These are phyloP conservation scores for Penicillium paradoxum DNA, from an alignment of 495 filamentous ascomycete genomes.

Conservation along the genomic window DNA sequence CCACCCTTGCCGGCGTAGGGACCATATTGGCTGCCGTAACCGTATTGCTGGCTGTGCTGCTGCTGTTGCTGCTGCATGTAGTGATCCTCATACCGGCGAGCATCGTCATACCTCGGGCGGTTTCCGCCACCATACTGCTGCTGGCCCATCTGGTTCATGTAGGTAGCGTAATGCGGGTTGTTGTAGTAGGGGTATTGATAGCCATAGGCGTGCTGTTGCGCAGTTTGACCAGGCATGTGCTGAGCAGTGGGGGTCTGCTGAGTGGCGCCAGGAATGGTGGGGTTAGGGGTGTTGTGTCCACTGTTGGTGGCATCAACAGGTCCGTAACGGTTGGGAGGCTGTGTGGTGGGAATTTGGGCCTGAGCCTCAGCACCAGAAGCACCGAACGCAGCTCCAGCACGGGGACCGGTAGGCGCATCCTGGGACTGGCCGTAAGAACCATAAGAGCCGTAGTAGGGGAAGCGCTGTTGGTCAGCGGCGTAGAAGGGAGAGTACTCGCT, in stretches of 20 bases:
- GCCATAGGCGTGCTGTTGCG: constrained; percentile 49
- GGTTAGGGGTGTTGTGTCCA: constrained; percentile 85
- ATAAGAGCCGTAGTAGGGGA: constrained; percentile 81
- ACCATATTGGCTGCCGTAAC: constrained; percentile 66
- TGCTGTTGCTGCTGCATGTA: constrained; percentile 26
- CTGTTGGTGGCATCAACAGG: constrained; percentile 72
- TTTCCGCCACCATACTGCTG: constrained; percentile 47
- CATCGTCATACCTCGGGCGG: constrained; percentile 54
- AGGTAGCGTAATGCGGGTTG: constrained; percentile 72
- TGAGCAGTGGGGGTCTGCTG: constrained; percentile 58
- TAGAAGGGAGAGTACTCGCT: constrained; percentile 85
- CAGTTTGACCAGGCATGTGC: constrained; percentile 55
- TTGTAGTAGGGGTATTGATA: constrained; percentile 76
- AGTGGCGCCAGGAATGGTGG: constrained; percentile 63
- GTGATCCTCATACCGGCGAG: constrained; percentile 47
- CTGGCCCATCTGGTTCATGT: constrained; percentile 65
- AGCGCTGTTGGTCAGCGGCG: constrained; percentile 73
- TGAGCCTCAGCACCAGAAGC: constrained; percentile 65
- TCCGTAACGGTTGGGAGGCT: constrained; percentile 63
- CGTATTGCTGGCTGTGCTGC: constrained; percentile 54
- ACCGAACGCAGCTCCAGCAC: constrained; percentile 62
- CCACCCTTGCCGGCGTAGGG: constrained; percentile 70
- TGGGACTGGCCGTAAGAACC: constrained; percentile 73
- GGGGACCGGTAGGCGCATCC: constrained; percentile 64
- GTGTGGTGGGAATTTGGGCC: constrained; percentile 69